These are phyloP conservation scores for Lasiodiplodia gonubiensis DNA, from an alignment of 2,329 filamentous ascomycete genomes.

Conservation along the genomic window DNA sequence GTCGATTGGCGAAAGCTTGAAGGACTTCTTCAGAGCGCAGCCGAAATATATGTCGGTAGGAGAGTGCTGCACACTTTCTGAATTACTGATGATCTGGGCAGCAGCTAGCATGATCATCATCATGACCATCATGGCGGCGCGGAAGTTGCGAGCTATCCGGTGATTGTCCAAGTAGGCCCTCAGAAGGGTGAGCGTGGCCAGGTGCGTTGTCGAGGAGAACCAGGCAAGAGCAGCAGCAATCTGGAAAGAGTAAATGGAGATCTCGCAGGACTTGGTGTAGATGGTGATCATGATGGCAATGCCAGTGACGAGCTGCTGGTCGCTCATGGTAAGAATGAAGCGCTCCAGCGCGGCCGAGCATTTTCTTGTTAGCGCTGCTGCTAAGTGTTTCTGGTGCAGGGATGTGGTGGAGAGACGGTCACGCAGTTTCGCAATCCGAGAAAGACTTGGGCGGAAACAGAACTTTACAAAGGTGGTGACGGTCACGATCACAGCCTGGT, in stretches of 20 bases:
- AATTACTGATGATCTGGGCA: slow-evolving; percentile 22
- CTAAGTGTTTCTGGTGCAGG: neutral
- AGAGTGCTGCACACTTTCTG: slow-evolving; percentile 6
- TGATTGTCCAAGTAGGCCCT: slow-evolving; percentile 31
- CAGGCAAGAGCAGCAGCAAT: slow-evolving; percentile 35
- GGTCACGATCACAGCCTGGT: slow-evolving; percentile 4
- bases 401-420: neutral
- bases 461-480: slow-evolving; percentile 9
- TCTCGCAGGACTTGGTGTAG: slow-evolving; percentile 36
- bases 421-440: neutral
- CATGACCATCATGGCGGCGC: slow-evolving; percentile 1
- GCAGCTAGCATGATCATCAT: slow-evolving; percentile 24
- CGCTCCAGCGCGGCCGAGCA: slow-evolving; percentile 27
- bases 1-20: neutral
- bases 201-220: slow-evolving; percentile 37
- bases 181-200: slow-evolving; percentile 34
- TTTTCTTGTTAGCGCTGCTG: neutral
- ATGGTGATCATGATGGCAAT: slow-evolving; percentile 35
- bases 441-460: slow-evolving; percentile 10
- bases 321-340: slow-evolving; percentile 39
- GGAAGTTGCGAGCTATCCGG: slow-evolving; percentile 17
- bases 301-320: slow-evolving; percentile 38
- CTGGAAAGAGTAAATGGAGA: slow-evolving; percentile 36
- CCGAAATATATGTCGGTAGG: slow-evolving; percentile 7
- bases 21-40: slow-evolving; percentile 6